A percentile compares a stretch with the other conserved stretches of the same genome.
Conservation (phyloP, 768 basidiomycete species). For the Mycena haematopus region DNA sequence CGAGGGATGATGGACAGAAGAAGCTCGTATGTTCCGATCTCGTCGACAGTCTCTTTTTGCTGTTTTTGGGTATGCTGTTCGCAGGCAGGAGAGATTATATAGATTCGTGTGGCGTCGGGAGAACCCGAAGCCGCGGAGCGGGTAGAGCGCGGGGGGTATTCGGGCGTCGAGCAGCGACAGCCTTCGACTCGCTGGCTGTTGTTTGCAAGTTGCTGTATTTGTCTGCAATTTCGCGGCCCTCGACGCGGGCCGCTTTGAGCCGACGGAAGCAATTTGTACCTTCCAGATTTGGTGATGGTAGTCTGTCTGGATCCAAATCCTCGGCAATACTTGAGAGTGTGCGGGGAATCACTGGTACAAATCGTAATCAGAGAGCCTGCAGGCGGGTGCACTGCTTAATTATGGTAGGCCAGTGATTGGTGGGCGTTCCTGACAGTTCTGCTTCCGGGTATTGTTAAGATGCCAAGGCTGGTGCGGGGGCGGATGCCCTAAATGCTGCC, state of each 20-base stretch:
- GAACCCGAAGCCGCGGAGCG: constrained; percentile 3
- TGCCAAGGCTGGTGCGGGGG: constrained; percentile 2
- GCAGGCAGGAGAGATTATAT: background rate
- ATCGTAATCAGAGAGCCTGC: constrained; percentile 1
- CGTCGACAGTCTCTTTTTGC: constrained; percentile 19
- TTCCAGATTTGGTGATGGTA: constrained; percentile 1
- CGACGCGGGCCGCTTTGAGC: background rate
- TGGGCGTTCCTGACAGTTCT: constrained; percentile 10
- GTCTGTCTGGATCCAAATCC: background rate
- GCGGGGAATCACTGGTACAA: constrained; percentile 14
- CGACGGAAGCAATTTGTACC: background rate
- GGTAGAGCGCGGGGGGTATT: constrained; percentile 4
- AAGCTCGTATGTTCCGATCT: constrained; percentile 11
- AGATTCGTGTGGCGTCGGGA: constrained; percentile 7
- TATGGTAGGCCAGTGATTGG: constrained; percentile 4
- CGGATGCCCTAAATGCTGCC: constrained; percentile 8
- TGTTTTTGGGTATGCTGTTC: constrained; percentile 17
- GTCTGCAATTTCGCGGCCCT: background rate
- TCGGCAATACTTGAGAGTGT: constrained; percentile 10
- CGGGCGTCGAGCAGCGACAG: constrained; percentile 1
- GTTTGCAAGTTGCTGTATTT: background rate
- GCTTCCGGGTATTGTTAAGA: constrained; percentile 2
- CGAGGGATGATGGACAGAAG: constrained; percentile 12
- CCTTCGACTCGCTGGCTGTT: background rate
- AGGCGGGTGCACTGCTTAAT: background rate